Evolutionary conservation across 1,139 yeast genomes (phyloP).

Genomic region (Candida sanyaensis): DNA sequence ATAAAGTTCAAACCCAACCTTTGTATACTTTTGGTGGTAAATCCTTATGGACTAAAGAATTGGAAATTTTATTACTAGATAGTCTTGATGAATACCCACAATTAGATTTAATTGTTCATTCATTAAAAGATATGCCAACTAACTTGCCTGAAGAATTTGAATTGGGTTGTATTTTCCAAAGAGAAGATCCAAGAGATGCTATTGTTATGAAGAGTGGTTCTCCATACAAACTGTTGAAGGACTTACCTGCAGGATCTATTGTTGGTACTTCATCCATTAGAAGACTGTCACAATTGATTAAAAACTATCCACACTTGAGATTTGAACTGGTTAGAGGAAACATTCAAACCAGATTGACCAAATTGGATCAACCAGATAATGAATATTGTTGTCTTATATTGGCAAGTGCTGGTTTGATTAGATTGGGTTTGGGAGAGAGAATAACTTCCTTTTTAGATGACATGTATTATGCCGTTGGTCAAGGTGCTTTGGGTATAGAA

Average conservation of each 20-base stretch:
- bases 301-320: slow-evolving; percentile 41
- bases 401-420: slow-evolving; percentile 88
- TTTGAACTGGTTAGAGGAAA: slow-evolving; percentile 87
- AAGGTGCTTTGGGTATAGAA: slow-evolving; percentile 95
- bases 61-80: slow-evolving; percentile 73
- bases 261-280: slow-evolving; percentile 96
- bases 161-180: slow-evolving; percentile 79
- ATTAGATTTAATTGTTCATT: slow-evolving; percentile 89
- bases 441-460: slow-evolving; percentile 72
- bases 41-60: slow-evolving; percentile 93
- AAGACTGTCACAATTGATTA: slow-evolving; percentile 69
- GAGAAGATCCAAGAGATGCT: slow-evolving; percentile 94
- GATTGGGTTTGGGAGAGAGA: slow-evolving; percentile 71
- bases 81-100: slow-evolving; percentile 64
- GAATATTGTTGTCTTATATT: slow-evolving; percentile 76
- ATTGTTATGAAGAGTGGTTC: slow-evolving; percentile 76
- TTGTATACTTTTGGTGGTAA: slow-evolving; percentile 95
- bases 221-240: slow-evolving; percentile 60
- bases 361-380: slow-evolving; percentile 71
- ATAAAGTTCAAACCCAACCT: slow-evolving; percentile 81
- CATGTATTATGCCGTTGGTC: slow-evolving; percentile 97
- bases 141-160: slow-evolving; percentile 86
- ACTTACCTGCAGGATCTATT: slow-evolving; percentile 80
- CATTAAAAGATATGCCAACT: slow-evolving; percentile 95
- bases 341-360: slow-evolving; percentile 75